A percentile compares a stretch with the other conserved stretches of the same genome.
Evolutionary conservation across 2,329 filamentous ascomycete species (phyloP).

Genomic region (Fusarium sp.): DNA sequence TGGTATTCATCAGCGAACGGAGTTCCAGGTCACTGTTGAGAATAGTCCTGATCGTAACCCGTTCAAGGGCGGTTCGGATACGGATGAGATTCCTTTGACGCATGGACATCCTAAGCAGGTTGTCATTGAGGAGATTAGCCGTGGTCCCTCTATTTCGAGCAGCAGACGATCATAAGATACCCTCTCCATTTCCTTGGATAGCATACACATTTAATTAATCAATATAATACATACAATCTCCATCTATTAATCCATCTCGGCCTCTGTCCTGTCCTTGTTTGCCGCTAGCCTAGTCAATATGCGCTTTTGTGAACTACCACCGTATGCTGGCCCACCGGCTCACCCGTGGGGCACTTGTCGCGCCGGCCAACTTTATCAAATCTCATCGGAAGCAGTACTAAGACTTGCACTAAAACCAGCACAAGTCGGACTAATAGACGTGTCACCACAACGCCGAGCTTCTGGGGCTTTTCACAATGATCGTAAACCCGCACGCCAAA

Average conservation of each 20-base stretch:
- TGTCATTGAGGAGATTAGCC: conserved; percentile 20
- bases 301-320: neutral
- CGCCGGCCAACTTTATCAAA: neutral
- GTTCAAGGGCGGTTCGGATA: neutral
- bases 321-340: neutral
- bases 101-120: conserved; percentile 39
- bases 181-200: neutral
- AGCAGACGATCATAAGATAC: conserved; percentile 12
- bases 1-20: conserved; percentile 40
- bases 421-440: neutral
- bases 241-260: neutral
- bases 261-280: no score
- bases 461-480: neutral
- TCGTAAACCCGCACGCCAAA: neutral
- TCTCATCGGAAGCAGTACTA: accelerated
- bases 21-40: conserved; percentile 42
- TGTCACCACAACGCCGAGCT: neutral
- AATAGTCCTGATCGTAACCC: conserved; percentile 8
- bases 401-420: neutral
- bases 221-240: neutral
- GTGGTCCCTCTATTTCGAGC: conserved; percentile 20
- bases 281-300: no score
- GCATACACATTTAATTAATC: neutral
- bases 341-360: neutral
- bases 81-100: conserved; percentile 39